phyloP scores from a whole-genome alignment of 768 basidiomycete genomes.

The Suillus americanus region DNA sequence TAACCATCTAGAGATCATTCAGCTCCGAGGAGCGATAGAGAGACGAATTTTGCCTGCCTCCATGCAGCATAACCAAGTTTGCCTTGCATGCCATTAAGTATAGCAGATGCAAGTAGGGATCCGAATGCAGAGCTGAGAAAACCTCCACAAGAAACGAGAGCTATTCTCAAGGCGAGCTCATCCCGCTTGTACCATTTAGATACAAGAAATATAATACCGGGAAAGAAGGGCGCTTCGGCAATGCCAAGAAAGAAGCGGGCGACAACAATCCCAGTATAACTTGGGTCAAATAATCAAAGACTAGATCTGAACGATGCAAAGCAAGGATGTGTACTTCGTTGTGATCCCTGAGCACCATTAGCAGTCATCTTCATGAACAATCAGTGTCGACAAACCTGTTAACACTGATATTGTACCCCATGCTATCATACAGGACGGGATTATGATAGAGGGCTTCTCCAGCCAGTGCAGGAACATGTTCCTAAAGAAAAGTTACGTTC shows the following conservation, averaged over 20 bases:
- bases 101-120: constrained; percentile 42
- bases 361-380: not conserved
- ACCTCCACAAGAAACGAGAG: constrained; percentile 36
- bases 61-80: constrained; percentile 39
- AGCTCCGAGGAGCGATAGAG: not conserved
- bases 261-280: constrained; percentile 2
- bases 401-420: constrained; percentile 39
- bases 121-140: constrained; percentile 47
- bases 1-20: constrained; percentile 14
- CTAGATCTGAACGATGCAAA: not conserved
- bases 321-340: constrained; percentile 2
- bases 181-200: constrained; percentile 30
- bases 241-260: constrained; percentile 10
- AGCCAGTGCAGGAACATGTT: constrained; percentile 34
- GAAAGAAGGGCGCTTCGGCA: constrained; percentile 5
- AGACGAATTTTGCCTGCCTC: constrained; percentile 27
- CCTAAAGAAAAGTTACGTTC: constrained; percentile 4
- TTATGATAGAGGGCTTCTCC: constrained; percentile 27
- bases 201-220: constrained; percentile 4
- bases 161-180: constrained; percentile 38
- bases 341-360: not conserved
- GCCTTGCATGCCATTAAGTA: constrained; percentile 42
- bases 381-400: constrained; percentile 28
- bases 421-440: constrained; percentile 26
- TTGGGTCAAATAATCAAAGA: not conserved